A percentile compares a stretch with the other conserved stretches of the same genome.
phyloP scores from a whole-genome alignment of 805 yeast species.

The Yarrowia keelungensis region DNA sequence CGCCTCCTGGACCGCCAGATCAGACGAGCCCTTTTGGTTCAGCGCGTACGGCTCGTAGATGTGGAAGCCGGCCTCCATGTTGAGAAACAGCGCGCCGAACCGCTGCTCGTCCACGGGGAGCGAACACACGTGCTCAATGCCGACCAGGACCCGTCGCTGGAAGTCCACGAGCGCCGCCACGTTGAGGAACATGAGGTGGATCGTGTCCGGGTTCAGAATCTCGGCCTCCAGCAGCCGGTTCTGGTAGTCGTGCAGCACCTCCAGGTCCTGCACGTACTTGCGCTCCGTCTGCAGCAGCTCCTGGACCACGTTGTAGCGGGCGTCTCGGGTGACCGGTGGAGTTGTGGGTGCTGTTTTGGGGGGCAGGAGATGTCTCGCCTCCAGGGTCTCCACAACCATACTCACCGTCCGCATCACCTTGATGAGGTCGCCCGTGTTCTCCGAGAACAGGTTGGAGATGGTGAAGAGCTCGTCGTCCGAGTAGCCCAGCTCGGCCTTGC shows the following conservation, averaged over 20 bases:
- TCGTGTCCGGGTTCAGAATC: conserved; percentile 75
- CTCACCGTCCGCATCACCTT: conserved; percentile 70
- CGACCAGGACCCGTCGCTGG: conserved; percentile 86
- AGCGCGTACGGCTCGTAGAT: conserved; percentile 94
- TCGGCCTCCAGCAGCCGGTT: conserved; percentile 70
- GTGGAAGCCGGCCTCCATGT: conserved; percentile 83
- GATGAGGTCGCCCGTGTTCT: conserved; percentile 76
- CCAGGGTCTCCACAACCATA: conserved; percentile 61
- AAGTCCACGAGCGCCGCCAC: conserved; percentile 83
- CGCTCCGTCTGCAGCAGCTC: conserved; percentile 91
- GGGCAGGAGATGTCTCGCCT: conserved; percentile 41
- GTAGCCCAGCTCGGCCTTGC: conserved; percentile 74
- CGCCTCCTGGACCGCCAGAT: conserved; percentile 70
- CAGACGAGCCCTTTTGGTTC: conserved; percentile 87
- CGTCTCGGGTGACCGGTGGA: conserved; percentile 54
- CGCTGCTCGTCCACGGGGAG: conserved; percentile 79
- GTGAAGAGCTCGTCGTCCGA: conserved; percentile 87
- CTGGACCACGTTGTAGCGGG: conserved; percentile 76
- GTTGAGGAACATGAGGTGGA: conserved; percentile 85
- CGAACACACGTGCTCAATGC: conserved; percentile 84
- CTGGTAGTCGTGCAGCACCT: conserved; percentile 70
- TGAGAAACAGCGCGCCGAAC: conserved; percentile 86
- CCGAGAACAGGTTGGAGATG: conserved; percentile 85
- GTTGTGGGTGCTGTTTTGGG: conserved; percentile 47
- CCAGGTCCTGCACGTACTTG: conserved; percentile 90